These are phyloP conservation scores for Byssoonygena ceratinophila DNA, from an alignment of 2,329 filamentous ascomycete genomes.

Conservation along the genomic window DNA sequence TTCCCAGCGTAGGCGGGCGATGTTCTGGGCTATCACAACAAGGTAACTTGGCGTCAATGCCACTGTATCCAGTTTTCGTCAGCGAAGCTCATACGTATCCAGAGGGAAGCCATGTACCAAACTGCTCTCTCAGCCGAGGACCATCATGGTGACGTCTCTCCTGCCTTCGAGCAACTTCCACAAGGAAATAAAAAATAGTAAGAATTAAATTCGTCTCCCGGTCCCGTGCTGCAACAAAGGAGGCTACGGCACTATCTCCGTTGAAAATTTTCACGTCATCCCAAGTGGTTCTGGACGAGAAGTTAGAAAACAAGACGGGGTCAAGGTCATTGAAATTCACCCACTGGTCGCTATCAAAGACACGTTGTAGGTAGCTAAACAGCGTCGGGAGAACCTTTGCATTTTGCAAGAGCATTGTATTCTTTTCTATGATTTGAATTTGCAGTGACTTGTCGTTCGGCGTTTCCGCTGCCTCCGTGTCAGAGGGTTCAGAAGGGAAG, in stretches of 20 bases:
- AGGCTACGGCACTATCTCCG: slow-evolving; percentile 26
- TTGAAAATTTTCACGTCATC: slow-evolving; percentile 19
- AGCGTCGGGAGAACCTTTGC: slow-evolving; percentile 29
- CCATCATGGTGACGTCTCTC: slow-evolving; percentile 18
- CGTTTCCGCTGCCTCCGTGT: slow-evolving; percentile 31
- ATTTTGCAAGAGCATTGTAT: slow-evolving; percentile 30
- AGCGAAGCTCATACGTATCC: slow-evolving; percentile 18
- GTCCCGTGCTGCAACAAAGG: slow-evolving; percentile 29
- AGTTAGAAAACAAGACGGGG: not conserved
- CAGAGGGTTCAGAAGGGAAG: slow-evolving; percentile 25
- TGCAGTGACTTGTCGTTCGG: slow-evolving; percentile 41
- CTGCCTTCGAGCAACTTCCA: slow-evolving; percentile 34
- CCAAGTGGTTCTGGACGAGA: not conserved
- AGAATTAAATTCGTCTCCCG: slow-evolving; percentile 35
- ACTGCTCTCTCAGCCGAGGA: slow-evolving; percentile 11
- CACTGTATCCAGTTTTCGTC: slow-evolving; percentile 34
- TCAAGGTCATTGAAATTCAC: not conserved
- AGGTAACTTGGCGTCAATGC: slow-evolving; percentile 57
- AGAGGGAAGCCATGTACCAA: slow-evolving; percentile 15
- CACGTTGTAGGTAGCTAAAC: slow-evolving; percentile 29
- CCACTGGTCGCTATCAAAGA: slow-evolving; percentile 31
- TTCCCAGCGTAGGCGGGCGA: slow-evolving; percentile 62
- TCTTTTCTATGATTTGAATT: slow-evolving; percentile 39
- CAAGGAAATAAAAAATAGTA: slow-evolving; percentile 34
- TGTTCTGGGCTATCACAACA: slow-evolving; percentile 59